Evolutionary conservation across 768 basidiomycete species (phyloP).

Genomic region (Boletus rufocinnamomeus): DNA sequence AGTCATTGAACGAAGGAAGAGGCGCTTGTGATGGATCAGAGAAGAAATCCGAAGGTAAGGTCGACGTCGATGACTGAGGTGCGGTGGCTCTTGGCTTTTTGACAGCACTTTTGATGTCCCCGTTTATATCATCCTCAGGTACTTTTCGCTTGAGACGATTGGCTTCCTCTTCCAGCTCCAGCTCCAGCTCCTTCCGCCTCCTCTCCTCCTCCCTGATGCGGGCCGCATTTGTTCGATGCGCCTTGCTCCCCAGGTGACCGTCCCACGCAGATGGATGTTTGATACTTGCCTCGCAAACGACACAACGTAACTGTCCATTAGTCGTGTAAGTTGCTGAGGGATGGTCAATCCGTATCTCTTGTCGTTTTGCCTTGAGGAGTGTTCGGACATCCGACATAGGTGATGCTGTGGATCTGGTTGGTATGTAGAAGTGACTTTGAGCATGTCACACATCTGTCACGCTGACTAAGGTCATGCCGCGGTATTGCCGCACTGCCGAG

Average conservation of each 20-base stretch:
- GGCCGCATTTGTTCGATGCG: slow-evolving; percentile 66
- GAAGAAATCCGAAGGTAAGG: slow-evolving; percentile 74
- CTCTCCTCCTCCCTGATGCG: slow-evolving; percentile 59
- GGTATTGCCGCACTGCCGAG: too few species aligned
- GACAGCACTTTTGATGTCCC: slow-evolving; percentile 24
- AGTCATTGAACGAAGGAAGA: slow-evolving; percentile 36
- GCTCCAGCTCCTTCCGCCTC: slow-evolving; percentile 38
- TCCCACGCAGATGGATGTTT: slow-evolving; percentile 87
- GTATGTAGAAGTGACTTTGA: too few species aligned
- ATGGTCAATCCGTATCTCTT: slow-evolving; percentile 71
- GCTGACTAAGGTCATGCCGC: too few species aligned
- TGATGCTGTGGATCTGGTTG: background rate
- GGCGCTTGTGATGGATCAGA: slow-evolving; percentile 68
- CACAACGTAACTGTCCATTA: slow-evolving; percentile 68
- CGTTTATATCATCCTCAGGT: slow-evolving; percentile 29
- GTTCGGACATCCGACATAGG: slow-evolving; percentile 79
- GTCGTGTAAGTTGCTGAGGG: slow-evolving; percentile 70
- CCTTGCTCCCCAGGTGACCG: slow-evolving; percentile 81
- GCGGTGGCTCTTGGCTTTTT: slow-evolving; percentile 35
- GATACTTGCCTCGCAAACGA: slow-evolving; percentile 59
- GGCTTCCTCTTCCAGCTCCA: slow-evolving; percentile 35
- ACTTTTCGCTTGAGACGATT: slow-evolving; percentile 38
- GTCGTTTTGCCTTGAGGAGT: slow-evolving; percentile 80
- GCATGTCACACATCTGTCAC: too few species aligned
- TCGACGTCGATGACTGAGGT: slow-evolving; percentile 14